A percentile compares a stretch with the other conserved stretches of the same genome.
Evolutionary conservation across 2,329 filamentous ascomycete genomes (phyloP).

Genomic region (Fusarium cicatricum): DNA sequence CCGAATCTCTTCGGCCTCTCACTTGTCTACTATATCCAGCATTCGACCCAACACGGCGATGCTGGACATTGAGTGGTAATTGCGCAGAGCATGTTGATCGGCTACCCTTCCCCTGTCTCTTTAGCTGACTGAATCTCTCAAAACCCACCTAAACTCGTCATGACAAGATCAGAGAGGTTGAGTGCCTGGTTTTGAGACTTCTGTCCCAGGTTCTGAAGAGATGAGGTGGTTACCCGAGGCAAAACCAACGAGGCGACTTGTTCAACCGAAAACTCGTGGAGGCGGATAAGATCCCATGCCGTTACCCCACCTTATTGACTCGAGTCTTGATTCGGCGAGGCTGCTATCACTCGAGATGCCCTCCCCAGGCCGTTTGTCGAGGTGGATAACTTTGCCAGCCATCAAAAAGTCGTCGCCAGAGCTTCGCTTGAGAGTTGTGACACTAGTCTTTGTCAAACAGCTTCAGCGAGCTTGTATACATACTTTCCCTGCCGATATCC

Average conservation of each 20-base stretch:
- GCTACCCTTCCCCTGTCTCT: background rate
- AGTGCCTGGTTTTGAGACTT: slow-evolving; percentile 10
- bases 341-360: slow-evolving; percentile 3
- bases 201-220: slow-evolving; percentile 17
- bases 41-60: slow-evolving; percentile 1
- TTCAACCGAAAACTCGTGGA: slow-evolving; percentile 33
- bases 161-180: background rate
- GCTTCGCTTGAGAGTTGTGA: slow-evolving; percentile 38
- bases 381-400: slow-evolving; percentile 17
- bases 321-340: slow-evolving; percentile 7
- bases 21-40: background rate
- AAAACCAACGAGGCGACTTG: slow-evolving; percentile 23
- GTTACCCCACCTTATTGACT: slow-evolving; percentile 24
- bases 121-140: background rate
- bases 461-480: slow-evolving; percentile 29
- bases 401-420: slow-evolving; percentile 27
- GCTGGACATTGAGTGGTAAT: background rate
- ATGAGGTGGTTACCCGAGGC: slow-evolving; percentile 28
- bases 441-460: slow-evolving; percentile 34
- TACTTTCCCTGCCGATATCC: slow-evolving; percentile 25
- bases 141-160: background rate
- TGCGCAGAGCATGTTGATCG: background rate
- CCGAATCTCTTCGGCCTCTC: slow-evolving; percentile 29
- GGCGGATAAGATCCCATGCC: slow-evolving; percentile 20
- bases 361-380: slow-evolving; percentile 1